These are phyloP conservation scores for Penicillium sp. DNA, from an alignment of 2,329 filamentous ascomycete genomes.

Conservation along the genomic window DNA sequence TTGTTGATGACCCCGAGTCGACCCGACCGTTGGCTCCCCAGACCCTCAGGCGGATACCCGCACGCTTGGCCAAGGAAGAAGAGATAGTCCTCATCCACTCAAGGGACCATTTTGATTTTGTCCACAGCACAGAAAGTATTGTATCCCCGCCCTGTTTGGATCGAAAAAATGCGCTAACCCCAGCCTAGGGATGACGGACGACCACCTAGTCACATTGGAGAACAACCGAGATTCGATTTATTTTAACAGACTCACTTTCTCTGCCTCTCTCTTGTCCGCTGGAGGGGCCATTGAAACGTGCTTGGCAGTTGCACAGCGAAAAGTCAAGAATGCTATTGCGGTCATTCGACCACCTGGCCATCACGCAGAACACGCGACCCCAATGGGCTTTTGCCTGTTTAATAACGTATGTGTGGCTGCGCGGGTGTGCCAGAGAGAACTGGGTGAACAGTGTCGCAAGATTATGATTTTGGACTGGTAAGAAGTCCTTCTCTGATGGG, in stretches of 20 bases:
- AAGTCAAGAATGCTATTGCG: constrained; percentile 90
- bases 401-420: constrained; percentile 95
- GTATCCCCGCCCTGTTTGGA: neutral
- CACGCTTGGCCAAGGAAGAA: constrained; percentile 67
- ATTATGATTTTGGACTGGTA: constrained; percentile 92
- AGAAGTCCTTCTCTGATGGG: constrained; percentile 36
- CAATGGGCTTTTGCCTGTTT: constrained; percentile 95
- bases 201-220: constrained; percentile 64
- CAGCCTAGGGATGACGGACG: constrained; percentile 44
- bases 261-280: constrained; percentile 74
- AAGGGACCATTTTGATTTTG: constrained; percentile 70
- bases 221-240: constrained; percentile 70
- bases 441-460: constrained; percentile 74
- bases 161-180: constrained; percentile 12
- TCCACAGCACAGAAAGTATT: constrained; percentile 52
- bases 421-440: constrained; percentile 77
- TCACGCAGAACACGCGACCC: constrained; percentile 77
- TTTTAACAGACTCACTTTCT: constrained; percentile 73
- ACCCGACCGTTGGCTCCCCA: constrained; percentile 47
- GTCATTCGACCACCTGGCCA: constrained; percentile 93
- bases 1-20: constrained; percentile 60
- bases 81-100: constrained; percentile 80
- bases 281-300: constrained; percentile 95
- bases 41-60: constrained; percentile 63
- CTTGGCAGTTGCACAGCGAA: constrained; percentile 74